Evolutionary conservation across 1,284 basidiomycete species (phyloP).

Genomic region (Albatrellus sp.): DNA sequence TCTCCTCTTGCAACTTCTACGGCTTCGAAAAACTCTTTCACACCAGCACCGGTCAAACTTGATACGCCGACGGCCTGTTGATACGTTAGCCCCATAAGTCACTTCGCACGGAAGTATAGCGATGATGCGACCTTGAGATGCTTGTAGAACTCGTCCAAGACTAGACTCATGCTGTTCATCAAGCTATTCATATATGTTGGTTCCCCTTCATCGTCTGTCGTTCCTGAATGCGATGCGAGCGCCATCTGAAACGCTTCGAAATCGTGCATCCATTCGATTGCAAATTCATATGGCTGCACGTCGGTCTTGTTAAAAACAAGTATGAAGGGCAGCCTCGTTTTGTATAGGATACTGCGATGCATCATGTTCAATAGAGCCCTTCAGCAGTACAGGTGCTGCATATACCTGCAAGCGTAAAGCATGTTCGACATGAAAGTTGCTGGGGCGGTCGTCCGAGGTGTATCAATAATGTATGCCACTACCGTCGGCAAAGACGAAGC

Average conservation of each 20-base stretch:
- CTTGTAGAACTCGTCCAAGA: slow-evolving; percentile 98
- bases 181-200: slow-evolving; percentile 97
- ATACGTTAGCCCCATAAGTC: slow-evolving; percentile 4
- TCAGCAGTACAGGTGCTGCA: slow-evolving; percentile 4
- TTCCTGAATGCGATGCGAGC: slow-evolving; percentile 49
- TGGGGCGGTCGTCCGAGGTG: slow-evolving; percentile 87
- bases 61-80: slow-evolving; percentile 87
- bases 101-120: background rate
- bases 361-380: background rate
- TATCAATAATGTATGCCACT: slow-evolving; percentile 96
- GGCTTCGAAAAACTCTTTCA: slow-evolving; percentile 84
- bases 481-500: slow-evolving; percentile 89
- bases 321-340: slow-evolving; percentile 94
- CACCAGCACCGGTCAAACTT: slow-evolving; percentile 88
- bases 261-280: slow-evolving; percentile 96
- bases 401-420: slow-evolving; percentile 95
- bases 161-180: slow-evolving; percentile 98
- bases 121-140: slow-evolving; percentile 62
- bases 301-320: slow-evolving; percentile 99
- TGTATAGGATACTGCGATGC: slow-evolving; percentile 81
- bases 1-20: slow-evolving; percentile 81
- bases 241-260: slow-evolving; percentile 84
- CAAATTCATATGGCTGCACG: slow-evolving; percentile 81
- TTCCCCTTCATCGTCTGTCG: slow-evolving; percentile 75
- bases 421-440: slow-evolving; percentile 99